Conservation (phyloP, 345 rosid genomes). For the Hibiscus syriacus region DNA sequence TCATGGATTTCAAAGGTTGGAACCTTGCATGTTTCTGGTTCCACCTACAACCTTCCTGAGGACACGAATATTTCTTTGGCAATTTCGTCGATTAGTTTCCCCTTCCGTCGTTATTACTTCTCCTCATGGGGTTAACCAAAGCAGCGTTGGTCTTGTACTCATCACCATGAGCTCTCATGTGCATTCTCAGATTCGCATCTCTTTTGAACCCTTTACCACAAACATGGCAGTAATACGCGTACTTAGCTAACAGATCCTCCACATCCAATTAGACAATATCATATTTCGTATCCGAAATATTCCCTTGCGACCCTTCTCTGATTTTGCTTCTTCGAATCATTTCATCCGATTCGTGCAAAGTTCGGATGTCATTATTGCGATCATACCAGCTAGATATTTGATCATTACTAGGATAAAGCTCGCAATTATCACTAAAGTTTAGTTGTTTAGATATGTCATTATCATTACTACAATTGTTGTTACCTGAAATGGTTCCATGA, state of each 20-base stretch:
- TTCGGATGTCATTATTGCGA: background rate
- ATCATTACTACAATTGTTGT: background rate
- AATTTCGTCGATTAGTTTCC: background rate
- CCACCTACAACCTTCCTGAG: slow-evolving; percentile 83
- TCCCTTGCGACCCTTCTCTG: slow-evolving; percentile 7
- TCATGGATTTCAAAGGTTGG: too few relatives aligned
- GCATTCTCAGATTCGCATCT: slow-evolving; percentile 91
- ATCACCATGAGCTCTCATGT: slow-evolving; percentile 93
- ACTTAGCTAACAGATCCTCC: slow-evolving; percentile 59
- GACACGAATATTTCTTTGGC: slow-evolving; percentile 61
- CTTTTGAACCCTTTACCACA: slow-evolving; percentile 90
- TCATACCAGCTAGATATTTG: slow-evolving; percentile 25
- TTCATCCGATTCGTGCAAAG: background rate
- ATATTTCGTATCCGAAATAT: background rate
- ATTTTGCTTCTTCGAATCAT: background rate
- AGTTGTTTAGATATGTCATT: too few relatives aligned
- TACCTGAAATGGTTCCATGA: slow-evolving; percentile 6
- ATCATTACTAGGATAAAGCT: slow-evolving; percentile 7
- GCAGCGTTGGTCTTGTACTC: slow-evolving; percentile 72
- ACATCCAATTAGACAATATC: slow-evolving; percentile 60
- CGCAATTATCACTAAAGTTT: too few relatives aligned
- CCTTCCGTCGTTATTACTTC: background rate
- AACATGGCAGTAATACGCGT: too few relatives aligned
- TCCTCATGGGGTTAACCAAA: slow-evolving; percentile 47
- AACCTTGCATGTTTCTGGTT: slow-evolving; percentile 72